Base-by-base conservation (phyloP, 2,329 filamentous ascomycete genomes). In the Pseudogymnoascus sp. region DNA sequence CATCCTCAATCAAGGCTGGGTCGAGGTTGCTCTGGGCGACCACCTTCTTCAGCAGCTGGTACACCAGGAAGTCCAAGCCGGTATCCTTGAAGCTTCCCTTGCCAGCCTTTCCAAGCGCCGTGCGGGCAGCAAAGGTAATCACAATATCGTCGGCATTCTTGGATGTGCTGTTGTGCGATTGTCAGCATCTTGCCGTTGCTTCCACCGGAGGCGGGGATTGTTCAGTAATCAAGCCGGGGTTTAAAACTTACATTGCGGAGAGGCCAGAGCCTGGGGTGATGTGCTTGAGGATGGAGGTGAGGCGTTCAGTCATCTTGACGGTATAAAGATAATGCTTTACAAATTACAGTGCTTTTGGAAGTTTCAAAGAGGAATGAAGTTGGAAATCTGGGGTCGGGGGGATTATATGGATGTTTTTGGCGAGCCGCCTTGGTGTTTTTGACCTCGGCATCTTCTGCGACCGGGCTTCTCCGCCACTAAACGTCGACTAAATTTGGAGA, bases 31-130 rank as follows among this genome's bases (percentile, higher is more conserved):
- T 87, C 71, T 87, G 87, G 66, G 87, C 80, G 62, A 85, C 76
- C 60, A 90, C 83, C 74, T 92, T 81, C 79, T 94, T 90, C 69
- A 97, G 79, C 58, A 96, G 80, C 64, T 91, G 86, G 73, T 92
- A 91, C 65, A 96, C 75, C 63, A 99, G 81, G 76, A 88, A 93
- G 76, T 99, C 94, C 66, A 97, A 84, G 41, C 83, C 84, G 5
- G 92, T 95, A 75, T 99, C 93, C 81, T 97, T 97, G 81, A 99
- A 89, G 42, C 92, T 91, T 67, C 94, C 93, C 82, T 96, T 97
- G 74, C 82, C 83, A 60, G 84, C 92, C 80, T 97, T 97, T 73
- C 88, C 83, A 65, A 99, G 83, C 0, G 94, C 92, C 29, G 93
- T 97, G 62, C 94, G 90, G 71, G 92, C 81, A 29, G 93, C 93